Evolutionary conservation across 148 eudicot genomes (phyloP), one percentile per base, ranked within the genome.

Genomic region (Polygonum aviculare): DNA sequence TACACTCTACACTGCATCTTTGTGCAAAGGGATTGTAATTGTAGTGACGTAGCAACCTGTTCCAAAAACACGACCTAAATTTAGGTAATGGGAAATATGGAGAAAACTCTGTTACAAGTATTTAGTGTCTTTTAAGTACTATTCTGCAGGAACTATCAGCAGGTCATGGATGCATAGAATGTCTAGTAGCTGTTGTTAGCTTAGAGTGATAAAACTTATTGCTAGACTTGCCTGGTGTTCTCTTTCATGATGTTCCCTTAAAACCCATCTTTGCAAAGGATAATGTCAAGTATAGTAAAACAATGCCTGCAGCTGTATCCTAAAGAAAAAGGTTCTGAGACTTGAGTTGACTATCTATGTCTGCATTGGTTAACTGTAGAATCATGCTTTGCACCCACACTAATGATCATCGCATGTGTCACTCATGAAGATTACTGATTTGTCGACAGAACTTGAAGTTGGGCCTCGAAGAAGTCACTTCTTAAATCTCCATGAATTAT

Each of bases 401-500:
- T 45, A 48, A 48, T 41, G 52, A 1, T 70, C 50, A 35, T 74
- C 26, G 14, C 33, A 60, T 12, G 36, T 60, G 67, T 31, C 45
- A 26, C 62, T 69, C 55, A 35, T 70, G 73, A 50, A 19, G 74
- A 69, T 48, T 38, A 31, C 41, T 60, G 78, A 6, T 79, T 72
- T 45, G 47, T 50, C 78, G 69, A 51, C 44, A 95, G 97, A 85
- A 83, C 72, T 83, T n/a, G 90, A 89, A 62, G 75, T 82, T 76
- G 82, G 79, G 77, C 80, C 79, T 83, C 74, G 76, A 41, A 78
- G 77, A 45, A 78, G 83, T 76, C 86, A 81, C 74, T 89, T 83
- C 81, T 74, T 96, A 85, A 82, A 85, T 69, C 88, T 96, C 79
- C 81, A 83, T 82, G 97, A 93, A 67, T 79, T 96, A 73, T 79